phyloP scores from a whole-genome alignment of 495 filamentous ascomycete genomes.

The Xylaria castorea region DNA sequence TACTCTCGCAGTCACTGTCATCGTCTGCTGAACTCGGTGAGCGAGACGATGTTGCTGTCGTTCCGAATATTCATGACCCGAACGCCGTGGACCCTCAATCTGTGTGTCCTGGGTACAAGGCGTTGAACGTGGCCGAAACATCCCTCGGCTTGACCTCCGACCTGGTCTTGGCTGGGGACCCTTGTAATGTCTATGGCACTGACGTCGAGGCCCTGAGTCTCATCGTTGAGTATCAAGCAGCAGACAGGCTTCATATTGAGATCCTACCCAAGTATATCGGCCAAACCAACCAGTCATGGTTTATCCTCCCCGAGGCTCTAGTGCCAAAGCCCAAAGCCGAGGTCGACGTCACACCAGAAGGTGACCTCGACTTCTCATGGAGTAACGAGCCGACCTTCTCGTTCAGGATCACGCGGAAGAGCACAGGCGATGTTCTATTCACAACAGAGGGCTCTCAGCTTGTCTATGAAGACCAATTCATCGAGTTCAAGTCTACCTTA shows the following conservation, averaged over 20 bases:
- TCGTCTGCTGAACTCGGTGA: slow-evolving; percentile 17
- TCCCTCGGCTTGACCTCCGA: slow-evolving; percentile 63
- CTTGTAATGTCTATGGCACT: slow-evolving; percentile 76
- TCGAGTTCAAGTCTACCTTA: slow-evolving; percentile 74
- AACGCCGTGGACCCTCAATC: slow-evolving; percentile 73
- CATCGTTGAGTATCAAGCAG: slow-evolving; percentile 73
- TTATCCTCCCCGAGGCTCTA: slow-evolving; percentile 66
- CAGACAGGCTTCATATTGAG: slow-evolving; percentile 75
- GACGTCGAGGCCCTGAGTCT: slow-evolving; percentile 71
- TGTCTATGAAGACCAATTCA: slow-evolving; percentile 83
- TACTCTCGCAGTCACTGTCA: not conserved
- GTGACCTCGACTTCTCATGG: slow-evolving; percentile 67
- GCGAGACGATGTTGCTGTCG: slow-evolving; percentile 57
- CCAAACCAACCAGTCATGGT: slow-evolving; percentile 70
- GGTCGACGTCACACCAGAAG: slow-evolving; percentile 35
- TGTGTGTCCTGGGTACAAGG: slow-evolving; percentile 78
- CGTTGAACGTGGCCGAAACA: slow-evolving; percentile 62
- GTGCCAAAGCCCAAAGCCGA: slow-evolving; percentile 65
- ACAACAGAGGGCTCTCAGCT: slow-evolving; percentile 70
- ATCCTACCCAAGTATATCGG: slow-evolving; percentile 74
- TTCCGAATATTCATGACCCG: slow-evolving; percentile 77
- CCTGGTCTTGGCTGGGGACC: slow-evolving; percentile 67
- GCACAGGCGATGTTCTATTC: slow-evolving; percentile 72
- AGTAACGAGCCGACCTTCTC: slow-evolving; percentile 72
- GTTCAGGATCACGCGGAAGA: slow-evolving; percentile 70